Evolutionary conservation across 441 rosid genomes (phyloP), one percentile per base, ranked within the genome.

Genomic region (Syzygium malaccense): DNA sequence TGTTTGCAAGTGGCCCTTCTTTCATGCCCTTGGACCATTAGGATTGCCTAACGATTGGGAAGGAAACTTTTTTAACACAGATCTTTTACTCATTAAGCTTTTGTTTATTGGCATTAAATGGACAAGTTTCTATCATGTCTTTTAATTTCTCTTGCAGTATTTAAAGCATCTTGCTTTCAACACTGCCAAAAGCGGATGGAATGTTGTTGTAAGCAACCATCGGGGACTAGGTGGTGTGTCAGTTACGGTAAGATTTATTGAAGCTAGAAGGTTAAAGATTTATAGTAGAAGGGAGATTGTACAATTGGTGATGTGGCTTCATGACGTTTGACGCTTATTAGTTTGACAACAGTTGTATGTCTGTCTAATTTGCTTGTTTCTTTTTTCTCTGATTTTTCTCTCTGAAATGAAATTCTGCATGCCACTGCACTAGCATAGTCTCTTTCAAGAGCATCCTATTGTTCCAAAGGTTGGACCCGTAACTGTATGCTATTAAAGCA

Each of bases 181-280:
- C 87, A 92, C 92, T 75, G 98, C 97, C 48, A 94, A 91, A 89
- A 83, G 87, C 8, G 97, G 99, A 78, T 95, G 96, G 96, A 94
- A 95, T 91, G 96, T 96, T 94, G 98, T 96, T 93, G 94, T 97
- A 49, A 91, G 95, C 94, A 97, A 96, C 90, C 99, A 97, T 91
- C 91, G 97, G 88, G 99, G 99, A 89, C 78, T 97, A 85, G 98
- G 97, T 3, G 99, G 98, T 66, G 94, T 97, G 88, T 94, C 98
- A 78, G 90, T 97, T 88, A 96, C 99, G 66, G 98, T 96, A 89
- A 96, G 98, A 91, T 56, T 51, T 75, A 37, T 20, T 75, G n/a
- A 20, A 75, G 83, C 83, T 75, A 75, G 51, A 23, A 75, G 83
- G 83, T 37, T 12, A 41, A 37, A 26, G 83, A 41, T 75, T 75